Percentiles rank a stretch among this genome's conserved stretches.
phyloP scores from a whole-genome alignment of 352 stramenopile species.

The Phytophthora pistaciae region DNA sequence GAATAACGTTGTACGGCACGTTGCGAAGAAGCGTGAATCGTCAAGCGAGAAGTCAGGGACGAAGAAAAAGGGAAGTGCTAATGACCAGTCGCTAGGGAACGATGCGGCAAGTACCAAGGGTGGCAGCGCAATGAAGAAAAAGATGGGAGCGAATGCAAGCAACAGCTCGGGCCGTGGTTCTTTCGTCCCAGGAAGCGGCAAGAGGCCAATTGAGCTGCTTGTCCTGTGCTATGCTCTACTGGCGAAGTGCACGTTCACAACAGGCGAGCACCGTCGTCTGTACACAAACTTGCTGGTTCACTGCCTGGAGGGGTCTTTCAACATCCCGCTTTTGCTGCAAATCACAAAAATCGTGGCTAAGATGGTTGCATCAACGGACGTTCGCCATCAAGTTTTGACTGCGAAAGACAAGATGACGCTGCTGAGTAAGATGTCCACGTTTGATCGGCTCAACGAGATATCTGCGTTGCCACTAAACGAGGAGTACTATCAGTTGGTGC shows the following conservation, averaged over 20 bases:
- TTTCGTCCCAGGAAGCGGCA: constrained; percentile 34
- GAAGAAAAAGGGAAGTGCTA: constrained; percentile 61
- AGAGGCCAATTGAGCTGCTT: constrained; percentile 84
- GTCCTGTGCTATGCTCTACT: constrained; percentile 83
- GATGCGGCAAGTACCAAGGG: constrained; percentile 30
- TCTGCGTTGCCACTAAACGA: constrained; percentile 82
- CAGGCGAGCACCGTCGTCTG: constrained; percentile 72
- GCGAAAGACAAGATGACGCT: constrained; percentile 91
- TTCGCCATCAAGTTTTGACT: constrained; percentile 72
- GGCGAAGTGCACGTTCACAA: constrained; percentile 83
- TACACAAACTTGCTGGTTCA: constrained; percentile 89
- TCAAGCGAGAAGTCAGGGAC: constrained; percentile 52
- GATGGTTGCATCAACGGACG: constrained; percentile 60
- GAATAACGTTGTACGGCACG: constrained; percentile 82
- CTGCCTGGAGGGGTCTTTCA: constrained; percentile 86
- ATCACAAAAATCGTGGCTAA: constrained; percentile 84
- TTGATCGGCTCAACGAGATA: constrained; percentile 89
- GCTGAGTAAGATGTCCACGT: constrained; percentile 87
- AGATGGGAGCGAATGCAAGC: constrained; percentile 27
- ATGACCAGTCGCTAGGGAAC: constrained; percentile 33
- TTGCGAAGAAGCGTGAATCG: constrained; percentile 70
- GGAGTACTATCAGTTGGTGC: constrained; percentile 82
- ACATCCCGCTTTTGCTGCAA: constrained; percentile 85
- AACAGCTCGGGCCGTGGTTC: constrained; percentile 34
- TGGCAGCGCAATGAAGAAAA: constrained; percentile 55